phyloP scores from a whole-genome alignment of 768 basidiomycete species.

The Dioszegia crocea region DNA sequence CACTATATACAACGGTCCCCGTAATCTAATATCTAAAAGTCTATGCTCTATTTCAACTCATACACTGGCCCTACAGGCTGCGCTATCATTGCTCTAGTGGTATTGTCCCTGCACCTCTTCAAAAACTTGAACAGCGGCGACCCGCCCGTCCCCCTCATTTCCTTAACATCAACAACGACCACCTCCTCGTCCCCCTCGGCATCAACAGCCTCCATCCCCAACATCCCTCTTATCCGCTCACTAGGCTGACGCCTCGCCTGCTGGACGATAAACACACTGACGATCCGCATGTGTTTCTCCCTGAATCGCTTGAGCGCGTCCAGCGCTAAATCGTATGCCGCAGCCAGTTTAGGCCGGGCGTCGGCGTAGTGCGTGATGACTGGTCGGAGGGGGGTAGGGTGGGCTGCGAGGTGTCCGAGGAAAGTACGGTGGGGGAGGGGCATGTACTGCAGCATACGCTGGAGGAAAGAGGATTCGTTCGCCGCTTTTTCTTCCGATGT shows the following conservation, averaged over 20 bases:
- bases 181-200: slow-evolving; percentile 21
- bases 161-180: slow-evolving; percentile 44
- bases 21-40: not conserved
- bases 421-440: slow-evolving; percentile 74
- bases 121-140: slow-evolving; percentile 74
- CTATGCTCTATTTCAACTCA: slow-evolving; percentile 23
- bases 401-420: slow-evolving; percentile 65
- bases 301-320: slow-evolving; percentile 74
- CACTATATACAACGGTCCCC: not conserved
- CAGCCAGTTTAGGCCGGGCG: slow-evolving; percentile 37
- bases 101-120: slow-evolving; percentile 87
- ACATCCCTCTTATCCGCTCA: slow-evolving; percentile 29
- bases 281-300: slow-evolving; percentile 84
- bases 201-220: slow-evolving; percentile 21
- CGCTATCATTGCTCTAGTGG: slow-evolving; percentile 53
- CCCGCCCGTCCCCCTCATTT: slow-evolving; percentile 81
- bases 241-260: slow-evolving; percentile 60
- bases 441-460: slow-evolving; percentile 89
- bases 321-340: slow-evolving; percentile 72
- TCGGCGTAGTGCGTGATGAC: slow-evolving; percentile 53
- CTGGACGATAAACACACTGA: slow-evolving; percentile 77
- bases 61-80: slow-evolving; percentile 21
- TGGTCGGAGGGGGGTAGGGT: slow-evolving; percentile 63
- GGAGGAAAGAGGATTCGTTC: slow-evolving; percentile 62
- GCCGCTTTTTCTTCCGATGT: not conserved